Evolutionary conservation across 371 early-diverging fungal species (phyloP).

Genomic region (Syncephalastrum contaminatum): DNA sequence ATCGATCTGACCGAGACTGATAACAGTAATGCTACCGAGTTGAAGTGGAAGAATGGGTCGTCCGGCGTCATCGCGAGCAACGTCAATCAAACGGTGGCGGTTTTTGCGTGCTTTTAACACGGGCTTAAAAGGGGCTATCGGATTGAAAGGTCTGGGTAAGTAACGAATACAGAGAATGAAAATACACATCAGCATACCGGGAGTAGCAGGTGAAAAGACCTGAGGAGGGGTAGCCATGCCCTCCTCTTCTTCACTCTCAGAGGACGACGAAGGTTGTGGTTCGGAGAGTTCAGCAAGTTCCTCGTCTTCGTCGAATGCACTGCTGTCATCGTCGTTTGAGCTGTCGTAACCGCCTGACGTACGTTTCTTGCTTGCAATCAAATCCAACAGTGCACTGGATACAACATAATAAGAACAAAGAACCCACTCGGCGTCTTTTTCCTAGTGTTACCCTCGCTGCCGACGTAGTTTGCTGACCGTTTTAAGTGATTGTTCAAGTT

Average conservation of each 20-base stretch:
- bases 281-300: constrained; percentile 14
- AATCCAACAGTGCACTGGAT: constrained; percentile 11
- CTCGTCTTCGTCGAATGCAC: constrained; percentile 13
- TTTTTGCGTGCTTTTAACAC: constrained; percentile 3
- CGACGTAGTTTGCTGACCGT: constrained; percentile 12
- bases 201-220: too few species aligned
- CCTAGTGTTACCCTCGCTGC: constrained; percentile 11
- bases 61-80: constrained; percentile 59
- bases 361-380: constrained; percentile 6
- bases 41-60: constrained; percentile 75
- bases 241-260: constrained; percentile 10
- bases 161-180: neutral
- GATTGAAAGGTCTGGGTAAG: neutral
- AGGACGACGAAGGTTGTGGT: constrained; percentile 9
- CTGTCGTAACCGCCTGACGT: constrained; percentile 2
- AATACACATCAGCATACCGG: constrained; percentile 1
- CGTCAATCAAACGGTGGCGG: constrained; percentile 30
- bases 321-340: constrained; percentile 17
- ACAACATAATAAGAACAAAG: neutral
- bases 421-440: neutral
- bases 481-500: constrained; percentile 11
- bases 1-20: constrained; percentile 67
- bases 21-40: constrained; percentile 67
- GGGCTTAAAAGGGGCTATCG: neutral
- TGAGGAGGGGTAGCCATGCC: too few species aligned